Conservation (phyloP, 495 filamentous ascomycete genomes). For the Geoglossum glabrum region DNA sequence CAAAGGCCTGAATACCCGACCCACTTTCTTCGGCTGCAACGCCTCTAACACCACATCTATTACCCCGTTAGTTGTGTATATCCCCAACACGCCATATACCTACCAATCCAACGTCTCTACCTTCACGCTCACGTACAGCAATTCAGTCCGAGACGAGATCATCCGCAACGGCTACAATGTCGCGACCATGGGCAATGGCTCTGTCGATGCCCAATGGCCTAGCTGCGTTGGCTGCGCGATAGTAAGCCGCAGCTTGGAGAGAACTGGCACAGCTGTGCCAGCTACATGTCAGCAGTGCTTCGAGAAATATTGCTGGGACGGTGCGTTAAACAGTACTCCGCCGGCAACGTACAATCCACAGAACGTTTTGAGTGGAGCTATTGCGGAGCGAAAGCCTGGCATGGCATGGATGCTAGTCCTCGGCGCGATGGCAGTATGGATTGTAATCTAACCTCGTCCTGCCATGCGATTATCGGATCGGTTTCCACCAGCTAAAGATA, state of each 20-base stretch:
- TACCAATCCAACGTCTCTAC: conserved; percentile 55
- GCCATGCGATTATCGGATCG: no score
- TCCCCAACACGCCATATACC: conserved; percentile 74
- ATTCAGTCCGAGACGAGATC: conserved; percentile 45
- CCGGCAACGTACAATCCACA: no score
- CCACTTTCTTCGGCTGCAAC: conserved; percentile 88
- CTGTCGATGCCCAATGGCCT: conserved; percentile 48
- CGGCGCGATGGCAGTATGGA: neutral
- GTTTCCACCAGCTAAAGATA: no score
- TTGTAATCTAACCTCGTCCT: neutral
- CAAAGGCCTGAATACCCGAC: conserved; percentile 59
- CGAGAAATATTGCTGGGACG: conserved; percentile 70
- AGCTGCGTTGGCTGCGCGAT: conserved; percentile 75
- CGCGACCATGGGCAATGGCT: conserved; percentile 64
- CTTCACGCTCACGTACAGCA: conserved; percentile 39
- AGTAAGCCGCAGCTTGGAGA: conserved; percentile 46
- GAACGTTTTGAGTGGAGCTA: no score
- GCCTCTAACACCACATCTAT: conserved; percentile 37
- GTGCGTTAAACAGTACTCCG: conserved; percentile 17
- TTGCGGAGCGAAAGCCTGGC: no score
- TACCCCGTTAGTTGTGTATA: conserved; percentile 64
- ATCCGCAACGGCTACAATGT: conserved; percentile 50
- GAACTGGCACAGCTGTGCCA: conserved; percentile 42
- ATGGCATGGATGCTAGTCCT: neutral
- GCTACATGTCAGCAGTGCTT: conserved; percentile 57